A percentile compares a stretch with the other conserved stretches of the same genome.
Evolutionary conservation across 2,329 filamentous ascomycete genomes (phyloP).

Genomic region (Sporothrix brasiliensis): DNA sequence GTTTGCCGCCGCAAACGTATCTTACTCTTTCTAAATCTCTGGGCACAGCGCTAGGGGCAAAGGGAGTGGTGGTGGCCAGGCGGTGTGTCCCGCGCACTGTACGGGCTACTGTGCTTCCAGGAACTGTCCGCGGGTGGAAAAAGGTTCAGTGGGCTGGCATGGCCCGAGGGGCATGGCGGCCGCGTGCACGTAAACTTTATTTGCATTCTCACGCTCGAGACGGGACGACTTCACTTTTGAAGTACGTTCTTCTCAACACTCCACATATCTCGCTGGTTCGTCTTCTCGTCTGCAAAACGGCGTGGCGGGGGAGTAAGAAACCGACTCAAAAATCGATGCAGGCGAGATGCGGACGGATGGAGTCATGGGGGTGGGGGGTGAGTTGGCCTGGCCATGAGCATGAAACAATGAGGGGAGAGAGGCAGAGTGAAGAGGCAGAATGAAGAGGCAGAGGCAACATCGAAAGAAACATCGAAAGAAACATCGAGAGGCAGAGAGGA

Average conservation of each 20-base stretch:
- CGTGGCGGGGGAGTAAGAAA: background rate
- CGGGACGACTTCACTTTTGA: background rate
- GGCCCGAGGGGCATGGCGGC: background rate
- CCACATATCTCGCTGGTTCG: too few relatives aligned
- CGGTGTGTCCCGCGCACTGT: slow-evolving; percentile 17
- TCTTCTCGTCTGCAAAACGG: background rate
- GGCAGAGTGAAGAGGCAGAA: too few relatives aligned
- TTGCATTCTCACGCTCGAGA: background rate
- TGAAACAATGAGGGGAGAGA: slow-evolving; percentile 28
- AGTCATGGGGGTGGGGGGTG: slow-evolving; percentile 27
- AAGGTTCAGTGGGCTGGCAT: background rate
- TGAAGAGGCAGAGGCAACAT: background rate
- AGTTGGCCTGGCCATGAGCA: background rate
- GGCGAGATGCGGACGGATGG: slow-evolving; percentile 27
- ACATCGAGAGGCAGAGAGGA: background rate
- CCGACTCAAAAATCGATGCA: slow-evolving; percentile 1
- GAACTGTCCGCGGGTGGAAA: background rate
- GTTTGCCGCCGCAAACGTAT: background rate
- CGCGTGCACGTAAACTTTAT: slow-evolving; percentile 4
- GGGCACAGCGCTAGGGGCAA: slow-evolving; percentile 9
- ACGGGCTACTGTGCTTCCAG: slow-evolving; percentile 20
- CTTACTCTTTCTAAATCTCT: background rate
- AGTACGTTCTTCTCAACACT: background rate
- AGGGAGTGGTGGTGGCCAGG: slow-evolving; percentile 11
- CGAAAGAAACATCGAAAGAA: background rate